These are phyloP conservation scores for Serendipita sp. DNA, from an alignment of 1,284 basidiomycete genomes.

Conservation along the genomic window DNA sequence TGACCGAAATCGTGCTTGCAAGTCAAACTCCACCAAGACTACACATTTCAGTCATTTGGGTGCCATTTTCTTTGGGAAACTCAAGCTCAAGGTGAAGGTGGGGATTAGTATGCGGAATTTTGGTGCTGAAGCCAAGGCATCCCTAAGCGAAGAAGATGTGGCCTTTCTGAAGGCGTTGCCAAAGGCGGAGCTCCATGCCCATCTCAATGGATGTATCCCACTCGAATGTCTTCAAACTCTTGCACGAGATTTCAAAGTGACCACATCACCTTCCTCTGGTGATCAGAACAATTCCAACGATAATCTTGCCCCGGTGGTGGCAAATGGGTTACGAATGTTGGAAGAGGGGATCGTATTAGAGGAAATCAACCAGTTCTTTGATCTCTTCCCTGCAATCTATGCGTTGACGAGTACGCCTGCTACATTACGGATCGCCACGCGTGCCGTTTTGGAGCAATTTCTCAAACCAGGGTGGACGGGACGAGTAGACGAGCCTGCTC, in stretches of 20 bases:
- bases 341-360: slow-evolving; percentile 36
- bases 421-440: slow-evolving; percentile 38
- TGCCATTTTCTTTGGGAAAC: too few species aligned
- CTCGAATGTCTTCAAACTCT: slow-evolving; percentile 47
- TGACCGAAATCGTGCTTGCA: too few species aligned
- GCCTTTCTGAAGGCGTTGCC: slow-evolving; percentile 45
- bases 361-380: slow-evolving; percentile 54
- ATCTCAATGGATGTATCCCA: slow-evolving; percentile 71
- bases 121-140: slow-evolving; percentile 31
- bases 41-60: too few species aligned
- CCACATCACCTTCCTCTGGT: slow-evolving; percentile 9
- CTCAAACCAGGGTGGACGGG: slow-evolving; percentile 24
- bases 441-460: slow-evolving; percentile 49
- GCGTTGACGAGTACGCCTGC: slow-evolving; percentile 48
- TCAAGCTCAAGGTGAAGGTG: background rate
- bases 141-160: slow-evolving; percentile 37
- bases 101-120: slow-evolving; percentile 4
- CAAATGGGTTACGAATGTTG: slow-evolving; percentile 33
- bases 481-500: slow-evolving; percentile 21
- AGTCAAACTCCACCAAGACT: too few species aligned
- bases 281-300: slow-evolving; percentile 14
- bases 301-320: slow-evolving; percentile 19
- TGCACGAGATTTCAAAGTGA: slow-evolving; percentile 31
- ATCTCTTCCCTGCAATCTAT: slow-evolving; percentile 62
- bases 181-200: slow-evolving; percentile 72